Evolutionary conservation across 2,329 filamentous ascomycete genomes (phyloP), one percentile per base, ranked within the genome.

Genomic region (Periconia sp.): DNA sequence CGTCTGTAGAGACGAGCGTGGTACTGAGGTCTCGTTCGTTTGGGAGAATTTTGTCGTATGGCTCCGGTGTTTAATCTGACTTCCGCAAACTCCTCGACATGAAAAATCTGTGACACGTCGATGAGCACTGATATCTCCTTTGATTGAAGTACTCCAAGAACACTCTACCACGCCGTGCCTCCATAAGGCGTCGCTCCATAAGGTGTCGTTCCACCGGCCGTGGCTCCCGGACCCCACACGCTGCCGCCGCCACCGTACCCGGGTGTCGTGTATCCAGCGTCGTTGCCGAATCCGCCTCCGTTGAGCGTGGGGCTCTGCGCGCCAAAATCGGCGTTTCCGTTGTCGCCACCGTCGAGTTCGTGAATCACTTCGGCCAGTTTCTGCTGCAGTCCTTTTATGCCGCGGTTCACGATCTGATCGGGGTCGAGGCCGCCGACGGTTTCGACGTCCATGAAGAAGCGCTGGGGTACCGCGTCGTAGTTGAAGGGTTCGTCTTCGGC

Each of bases 401-500:
- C 92, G 65, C 91, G 86, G 65, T 92, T 87, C 48, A 99, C 86
- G 63, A 97, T 94, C 57, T 86, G 83, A 68, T 99, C 93, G 0
- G 94, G 93, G 30, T 94, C 90, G 56, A 97, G 85, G 64, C 87
- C 90, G 35, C 94, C 94, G 37, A 90, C 87, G 45, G 89, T 88
- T 75, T 99, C 94, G 45, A 99, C 88, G 69, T 97, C 92, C 68
- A 93, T 89, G 80, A 97, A 99, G 80, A 97, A 99, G 61, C 85
- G 85, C 56, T 81, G 82, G 6, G 94, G 93, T 19, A 88, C 84
- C 10, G 92, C 93, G 65, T 96, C 88, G 75, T 91, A 97, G 77
- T 97, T 87, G 74, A 97, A 97, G 0, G 87, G 83, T 65, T 95
- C 90, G 62, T 91, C 91, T 60, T 94, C 89, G 62, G 89, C 85